Percentiles rank a stretch among this genome's conserved stretches.
Conservation (phyloP, 108 stramenopile species). For the Stephanodiscus minutulus region DNA sequence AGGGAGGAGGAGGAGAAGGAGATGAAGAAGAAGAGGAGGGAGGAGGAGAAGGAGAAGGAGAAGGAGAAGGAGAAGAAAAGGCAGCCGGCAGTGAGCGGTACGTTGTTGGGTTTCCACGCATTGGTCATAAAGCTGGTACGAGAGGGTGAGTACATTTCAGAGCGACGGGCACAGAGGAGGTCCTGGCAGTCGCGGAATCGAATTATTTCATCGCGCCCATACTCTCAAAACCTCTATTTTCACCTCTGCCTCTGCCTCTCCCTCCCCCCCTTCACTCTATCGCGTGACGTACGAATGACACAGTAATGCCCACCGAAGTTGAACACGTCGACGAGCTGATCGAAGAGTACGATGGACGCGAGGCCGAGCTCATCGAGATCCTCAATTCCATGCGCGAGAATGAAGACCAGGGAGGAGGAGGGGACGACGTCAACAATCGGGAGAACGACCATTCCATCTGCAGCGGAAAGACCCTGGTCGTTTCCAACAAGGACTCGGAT, state of each 20-base stretch:
- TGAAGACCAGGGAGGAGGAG: constrained; percentile 1
- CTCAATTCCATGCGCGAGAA: constrained; percentile 24
- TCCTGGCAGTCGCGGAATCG: neutral
- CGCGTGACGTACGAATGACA: no score
- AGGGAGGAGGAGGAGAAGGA: neutral
- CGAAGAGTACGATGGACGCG: constrained; percentile 27
- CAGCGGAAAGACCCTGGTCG: neutral
- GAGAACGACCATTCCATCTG: constrained; percentile 6
- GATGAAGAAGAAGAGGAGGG: neutral
- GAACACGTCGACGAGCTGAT: constrained; percentile 30
- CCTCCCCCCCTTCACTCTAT: neutral
- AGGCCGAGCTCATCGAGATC: constrained; percentile 24
- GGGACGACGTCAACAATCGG: no score
- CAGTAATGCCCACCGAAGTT: constrained; percentile 29
- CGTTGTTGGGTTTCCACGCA: constrained; percentile 10
- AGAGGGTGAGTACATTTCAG: constrained; percentile 17
- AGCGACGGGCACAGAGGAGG: neutral
- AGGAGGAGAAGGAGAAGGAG: neutral
- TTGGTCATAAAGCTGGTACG: constrained; percentile 22
- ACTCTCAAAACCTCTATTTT: neutral
- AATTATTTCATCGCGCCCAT: neutral
- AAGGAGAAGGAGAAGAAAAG: neutral
- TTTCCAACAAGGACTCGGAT: neutral
- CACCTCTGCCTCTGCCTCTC: neutral
- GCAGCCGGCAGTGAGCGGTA: neutral